Evolutionary conservation across 129 eudicot species (phyloP), one percentile per base, ranked within the genome.

Genomic region (Arctium minus): DNA sequence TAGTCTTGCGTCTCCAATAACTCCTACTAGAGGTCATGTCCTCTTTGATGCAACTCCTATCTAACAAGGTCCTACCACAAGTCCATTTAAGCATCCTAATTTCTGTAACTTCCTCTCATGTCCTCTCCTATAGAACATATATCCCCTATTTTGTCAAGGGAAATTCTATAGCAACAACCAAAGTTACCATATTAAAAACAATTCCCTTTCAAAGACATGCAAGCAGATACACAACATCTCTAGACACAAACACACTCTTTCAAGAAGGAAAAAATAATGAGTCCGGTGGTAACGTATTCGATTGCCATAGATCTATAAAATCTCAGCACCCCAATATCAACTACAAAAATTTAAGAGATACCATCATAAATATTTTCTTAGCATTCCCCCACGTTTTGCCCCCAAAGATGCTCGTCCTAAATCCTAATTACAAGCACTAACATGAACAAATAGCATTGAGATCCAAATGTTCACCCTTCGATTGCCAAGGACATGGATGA

Each of bases 171-270:
- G 48, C 50, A 32, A 33, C 48, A 42, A 60, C 42, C 42, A 13
- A 27, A 73, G n/a, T 67, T 27, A 60, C 18, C 72, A 73, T 62
- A 46, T 22, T 17, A 74, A 60, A 62, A 60, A 69, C 46, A 53
- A 81, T 6, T n/a, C 70, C 78, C 38, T 22, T 62, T 12, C 27
- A 22, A 22, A 22, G 10, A 4, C 31, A 40, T 42, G 29, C 4
- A 5, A 18, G 10, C 17, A 32, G 13, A 68, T 29, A 70, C 37
- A 22, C 70, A 71, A 9, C 71, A 68, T 72, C 56, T 12, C 8
- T n/a, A 71, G 53, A 18, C 78, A 80, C 72, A 70, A n/a, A n/a
- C 72, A 79, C 33, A 33, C 42, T 80, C 70, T 15, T 71, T 35
- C 48, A 50, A 70, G 37, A 15, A 36, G 6, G 1, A 33, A 33